Evolutionary conservation across 2,329 filamentous ascomycete species (phyloP).

Genomic region (Cladosporium sp.): DNA sequence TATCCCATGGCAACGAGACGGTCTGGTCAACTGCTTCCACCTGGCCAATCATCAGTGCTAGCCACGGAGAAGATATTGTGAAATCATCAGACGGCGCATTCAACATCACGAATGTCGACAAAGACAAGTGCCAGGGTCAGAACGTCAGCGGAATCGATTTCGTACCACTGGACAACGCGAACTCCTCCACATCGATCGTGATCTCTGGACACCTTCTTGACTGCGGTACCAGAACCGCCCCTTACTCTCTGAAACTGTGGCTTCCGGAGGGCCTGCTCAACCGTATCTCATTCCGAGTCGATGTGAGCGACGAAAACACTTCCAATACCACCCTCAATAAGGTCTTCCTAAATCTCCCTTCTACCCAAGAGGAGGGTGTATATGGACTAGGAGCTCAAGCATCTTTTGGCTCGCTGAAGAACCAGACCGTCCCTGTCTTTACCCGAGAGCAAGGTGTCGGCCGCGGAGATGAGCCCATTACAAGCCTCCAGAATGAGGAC

Average conservation of each 20-base stretch:
- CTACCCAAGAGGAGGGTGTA: constrained; percentile 21
- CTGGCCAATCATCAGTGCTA: constrained; percentile 23
- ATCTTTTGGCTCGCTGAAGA: constrained; percentile 25
- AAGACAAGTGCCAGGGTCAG: constrained; percentile 19
- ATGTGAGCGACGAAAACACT: background rate
- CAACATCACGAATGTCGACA: constrained; percentile 22
- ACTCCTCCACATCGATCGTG: constrained; percentile 16
- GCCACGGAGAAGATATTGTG: constrained; percentile 21
- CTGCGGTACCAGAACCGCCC: constrained; percentile 15
- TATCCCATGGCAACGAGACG: constrained; percentile 9
- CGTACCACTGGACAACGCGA: constrained; percentile 14
- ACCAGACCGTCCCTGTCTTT: constrained; percentile 24
- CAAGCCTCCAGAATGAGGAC: constrained; percentile 21
- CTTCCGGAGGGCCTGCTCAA: constrained; percentile 17
- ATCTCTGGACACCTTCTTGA: constrained; percentile 19
- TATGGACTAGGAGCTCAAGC: constrained; percentile 25
- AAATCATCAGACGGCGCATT: constrained; percentile 21
- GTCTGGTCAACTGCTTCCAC: constrained; percentile 19
- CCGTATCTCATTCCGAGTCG: background rate
- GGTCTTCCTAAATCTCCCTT: constrained; percentile 21
- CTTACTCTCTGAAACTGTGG: constrained; percentile 21
- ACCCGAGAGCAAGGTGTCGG: constrained; percentile 27
- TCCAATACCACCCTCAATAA: constrained; percentile 18
- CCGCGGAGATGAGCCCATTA: constrained; percentile 25
- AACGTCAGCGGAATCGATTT: constrained; percentile 17